Conservation (phyloP, 2,329 filamentous ascomycete species). For the Aspergillus felis region DNA sequence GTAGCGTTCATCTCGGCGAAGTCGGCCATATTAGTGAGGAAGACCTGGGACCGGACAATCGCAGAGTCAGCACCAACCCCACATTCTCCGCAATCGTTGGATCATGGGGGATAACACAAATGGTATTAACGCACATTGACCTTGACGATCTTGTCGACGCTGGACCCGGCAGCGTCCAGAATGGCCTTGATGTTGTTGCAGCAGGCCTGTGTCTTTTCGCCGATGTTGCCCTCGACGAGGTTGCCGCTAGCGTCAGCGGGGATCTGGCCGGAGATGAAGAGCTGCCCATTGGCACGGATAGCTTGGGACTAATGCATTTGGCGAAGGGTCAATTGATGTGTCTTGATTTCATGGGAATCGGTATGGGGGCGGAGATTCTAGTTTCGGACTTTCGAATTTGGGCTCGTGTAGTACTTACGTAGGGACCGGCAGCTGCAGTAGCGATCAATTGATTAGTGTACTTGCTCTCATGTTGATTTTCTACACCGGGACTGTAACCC, state of each 20-base stretch:
- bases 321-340: background rate
- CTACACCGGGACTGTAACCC: background rate
- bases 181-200: slow-evolving; percentile 81
- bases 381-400: background rate
- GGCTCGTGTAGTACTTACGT: slow-evolving; percentile 31
- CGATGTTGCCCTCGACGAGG: slow-evolving; percentile 61
- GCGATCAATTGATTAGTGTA: slow-evolving; percentile 6
- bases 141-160: slow-evolving; percentile 79
- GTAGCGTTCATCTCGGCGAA: slow-evolving; percentile 77
- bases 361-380: background rate
- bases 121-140: slow-evolving; percentile 53
- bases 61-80: background rate
- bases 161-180: slow-evolving; percentile 74
- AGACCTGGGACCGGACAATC: slow-evolving; percentile 51
- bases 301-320: slow-evolving; percentile 48
- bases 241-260: slow-evolving; percentile 62
- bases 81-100: background rate
- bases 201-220: slow-evolving; percentile 66
- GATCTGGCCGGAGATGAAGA: slow-evolving; percentile 74
- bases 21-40: slow-evolving; percentile 85
- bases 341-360: background rate
- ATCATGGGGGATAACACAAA: background rate
- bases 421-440: slow-evolving; percentile 38
- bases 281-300: slow-evolving; percentile 63
- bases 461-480: background rate